A percentile compares a stretch with the other conserved stretches of the same genome.
phyloP scores from a whole-genome alignment of 345 rosid species.

The Eucalyptus leucophloia region DNA sequence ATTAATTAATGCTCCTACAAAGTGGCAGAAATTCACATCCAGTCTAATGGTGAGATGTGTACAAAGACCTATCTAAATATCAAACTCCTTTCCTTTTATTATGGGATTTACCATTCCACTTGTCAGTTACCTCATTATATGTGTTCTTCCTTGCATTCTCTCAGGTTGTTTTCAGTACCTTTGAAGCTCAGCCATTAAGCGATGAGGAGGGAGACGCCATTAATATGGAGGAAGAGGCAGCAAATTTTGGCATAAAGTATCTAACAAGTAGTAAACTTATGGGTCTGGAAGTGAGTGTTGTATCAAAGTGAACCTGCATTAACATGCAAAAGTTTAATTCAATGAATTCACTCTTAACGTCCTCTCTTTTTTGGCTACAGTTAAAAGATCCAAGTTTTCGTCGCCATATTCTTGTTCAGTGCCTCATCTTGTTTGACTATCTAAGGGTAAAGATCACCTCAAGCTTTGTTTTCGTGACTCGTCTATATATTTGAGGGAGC shows the following conservation, averaged over 20 bases:
- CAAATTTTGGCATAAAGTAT: slow-evolving; percentile 86
- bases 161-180: slow-evolving; percentile 84
- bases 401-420: slow-evolving; percentile 92
- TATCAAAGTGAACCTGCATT: not conserved
- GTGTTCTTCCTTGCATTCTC: slow-evolving; percentile 4
- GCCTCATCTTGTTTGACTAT: slow-evolving; percentile 91
- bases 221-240: slow-evolving; percentile 89
- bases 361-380: slow-evolving; percentile 24
- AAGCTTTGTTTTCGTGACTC: not conserved
- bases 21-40: slow-evolving; percentile 91
- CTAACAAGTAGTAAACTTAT: slow-evolving; percentile 95
- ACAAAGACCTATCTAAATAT: not conserved
- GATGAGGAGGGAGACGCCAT: slow-evolving; percentile 96
- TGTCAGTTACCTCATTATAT: not conserved
- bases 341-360: not conserved
- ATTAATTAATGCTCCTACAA: slow-evolving; percentile 44
- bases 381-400: slow-evolving; percentile 96
- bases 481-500: not conserved
- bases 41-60: slow-evolving; percentile 52
- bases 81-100: not conserved
- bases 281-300: slow-evolving; percentile 78
- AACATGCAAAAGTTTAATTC: not conserved
- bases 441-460: slow-evolving; percentile 49
- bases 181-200: slow-evolving; percentile 93
- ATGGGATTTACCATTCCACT: not conserved